Evolutionary conservation across 805 yeast species (phyloP).

Genomic region (Myxozyma udenii): DNA sequence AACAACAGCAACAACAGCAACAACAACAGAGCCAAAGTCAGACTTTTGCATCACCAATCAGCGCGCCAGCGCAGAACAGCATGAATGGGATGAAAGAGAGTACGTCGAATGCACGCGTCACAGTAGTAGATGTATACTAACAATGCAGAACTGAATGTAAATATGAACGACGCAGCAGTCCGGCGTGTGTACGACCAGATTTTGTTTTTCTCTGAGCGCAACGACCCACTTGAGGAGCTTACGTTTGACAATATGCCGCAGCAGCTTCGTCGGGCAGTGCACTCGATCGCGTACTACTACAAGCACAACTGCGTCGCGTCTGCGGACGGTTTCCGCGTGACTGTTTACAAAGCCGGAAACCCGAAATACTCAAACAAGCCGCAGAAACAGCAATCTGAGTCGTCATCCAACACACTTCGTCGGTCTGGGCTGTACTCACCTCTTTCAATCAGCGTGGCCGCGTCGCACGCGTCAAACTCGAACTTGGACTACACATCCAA

Average conservation of each 20-base stretch:
- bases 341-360: slow-evolving; percentile 14
- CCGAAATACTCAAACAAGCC: slow-evolving; percentile 11
- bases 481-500: slow-evolving; percentile 10
- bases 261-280: slow-evolving; percentile 13
- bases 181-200: slow-evolving; percentile 17
- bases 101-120: neutral
- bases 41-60: slow-evolving; percentile 1
- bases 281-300: slow-evolving; percentile 10
- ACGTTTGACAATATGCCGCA: slow-evolving; percentile 14
- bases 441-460: slow-evolving; percentile 8
- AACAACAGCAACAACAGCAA: slow-evolving; percentile 8
- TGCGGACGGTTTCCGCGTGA: slow-evolving; percentile 13
- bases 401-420: neutral
- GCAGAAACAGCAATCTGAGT: slow-evolving; percentile 2
- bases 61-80: slow-evolving; percentile 16
- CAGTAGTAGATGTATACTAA: neutral
- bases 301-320: slow-evolving; percentile 12
- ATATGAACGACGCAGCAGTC: slow-evolving; percentile 16
- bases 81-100: slow-evolving; percentile 15
- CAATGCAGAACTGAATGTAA: slow-evolving; percentile 12
- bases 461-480: slow-evolving; percentile 17
- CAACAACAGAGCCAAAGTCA: no score
- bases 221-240: slow-evolving; percentile 17
- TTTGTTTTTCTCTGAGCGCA: slow-evolving; percentile 15
- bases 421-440: slow-evolving; percentile 15